phyloP scores from a whole-genome alignment of 2,329 filamentous ascomycete genomes.

The Corniculantispora saksenae region DNA sequence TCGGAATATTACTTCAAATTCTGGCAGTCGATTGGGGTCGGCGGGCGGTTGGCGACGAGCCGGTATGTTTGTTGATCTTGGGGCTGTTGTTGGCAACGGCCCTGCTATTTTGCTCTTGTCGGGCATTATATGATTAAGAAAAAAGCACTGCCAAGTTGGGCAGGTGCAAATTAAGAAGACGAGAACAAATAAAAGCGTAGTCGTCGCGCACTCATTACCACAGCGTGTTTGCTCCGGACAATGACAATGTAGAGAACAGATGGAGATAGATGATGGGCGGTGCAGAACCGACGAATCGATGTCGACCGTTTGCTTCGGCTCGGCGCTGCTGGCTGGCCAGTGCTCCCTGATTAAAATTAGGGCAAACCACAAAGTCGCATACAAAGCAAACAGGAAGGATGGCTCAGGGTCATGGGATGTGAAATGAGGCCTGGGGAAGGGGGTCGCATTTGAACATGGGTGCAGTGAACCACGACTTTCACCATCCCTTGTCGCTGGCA shows the following conservation, averaged over 20 bases:
- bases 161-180: not conserved
- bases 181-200: not conserved
- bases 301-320: not conserved
- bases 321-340: not conserved
- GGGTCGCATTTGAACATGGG: not conserved
- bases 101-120: not conserved
- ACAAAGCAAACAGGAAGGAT: not conserved
- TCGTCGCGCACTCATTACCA: not conserved
- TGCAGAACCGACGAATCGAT: not conserved
- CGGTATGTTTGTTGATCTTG: not conserved
- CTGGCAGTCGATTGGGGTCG: constrained; percentile 25
- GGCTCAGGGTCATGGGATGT: not conserved
- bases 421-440: constrained; percentile 13
- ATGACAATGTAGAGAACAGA: not conserved
- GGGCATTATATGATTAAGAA: not conserved
- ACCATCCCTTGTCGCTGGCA: not conserved
- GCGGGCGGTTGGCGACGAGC: not conserved
- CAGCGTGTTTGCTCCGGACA: not conserved
- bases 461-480: not conserved
- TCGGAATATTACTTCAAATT: constrained; percentile 69
- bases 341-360: not conserved
- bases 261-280: not conserved
- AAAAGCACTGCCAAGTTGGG: not conserved
- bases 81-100: not conserved
- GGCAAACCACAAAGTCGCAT: not conserved